Percentiles rank a stretch among this genome's conserved stretches.
These are phyloP conservation scores for Trypanosoma lewisi DNA, from an alignment of 208 protist species.

Conservation along the genomic window DNA sequence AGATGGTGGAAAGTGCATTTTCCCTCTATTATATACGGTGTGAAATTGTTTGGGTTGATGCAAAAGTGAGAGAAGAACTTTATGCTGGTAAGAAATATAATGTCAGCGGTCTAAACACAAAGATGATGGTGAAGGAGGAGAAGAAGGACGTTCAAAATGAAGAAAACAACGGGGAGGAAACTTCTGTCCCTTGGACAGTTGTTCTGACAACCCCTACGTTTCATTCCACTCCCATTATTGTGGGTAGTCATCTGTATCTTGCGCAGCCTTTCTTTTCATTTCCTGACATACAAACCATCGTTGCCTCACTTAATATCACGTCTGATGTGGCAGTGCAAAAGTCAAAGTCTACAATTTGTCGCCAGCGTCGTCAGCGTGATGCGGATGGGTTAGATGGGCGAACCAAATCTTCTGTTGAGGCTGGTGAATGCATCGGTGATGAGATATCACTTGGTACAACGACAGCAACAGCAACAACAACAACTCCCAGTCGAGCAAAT, in stretches of 20 bases:
- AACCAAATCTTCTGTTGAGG: not conserved
- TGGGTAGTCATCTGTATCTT: slow-evolving; percentile 55
- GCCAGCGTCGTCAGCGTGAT: slow-evolving; percentile 3
- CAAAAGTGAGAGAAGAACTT: slow-evolving; percentile 3
- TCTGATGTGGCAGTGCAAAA: slow-evolving; percentile 37
- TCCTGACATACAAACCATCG: slow-evolving; percentile 25
- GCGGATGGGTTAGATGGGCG: not conserved
- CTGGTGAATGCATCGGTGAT: not conserved
- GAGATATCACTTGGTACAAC: slow-evolving; percentile 1
- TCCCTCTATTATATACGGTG: slow-evolving; percentile 25
- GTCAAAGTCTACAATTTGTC: not conserved
- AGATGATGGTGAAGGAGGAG: not conserved
- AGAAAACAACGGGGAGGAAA: not conserved
- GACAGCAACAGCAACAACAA: too few species aligned
- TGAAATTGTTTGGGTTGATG: slow-evolving; percentile 27
- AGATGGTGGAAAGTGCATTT: slow-evolving; percentile 29
- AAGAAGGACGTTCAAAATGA: slow-evolving; percentile 5
- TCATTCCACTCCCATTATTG: slow-evolving; percentile 27
- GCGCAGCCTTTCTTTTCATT: slow-evolving; percentile 50
- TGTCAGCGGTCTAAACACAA: not conserved
- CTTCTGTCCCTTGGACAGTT: slow-evolving; percentile 36
- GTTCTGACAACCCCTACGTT: slow-evolving; percentile 42
- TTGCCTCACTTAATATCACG: slow-evolving; percentile 62
- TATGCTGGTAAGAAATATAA: not conserved
- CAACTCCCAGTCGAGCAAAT: slow-evolving; percentile 7